A percentile compares a stretch with the other conserved stretches of the same genome.
These are phyloP conservation scores for Strobilomyces confusus DNA, from an alignment of 768 basidiomycete species.

Conservation along the genomic window DNA sequence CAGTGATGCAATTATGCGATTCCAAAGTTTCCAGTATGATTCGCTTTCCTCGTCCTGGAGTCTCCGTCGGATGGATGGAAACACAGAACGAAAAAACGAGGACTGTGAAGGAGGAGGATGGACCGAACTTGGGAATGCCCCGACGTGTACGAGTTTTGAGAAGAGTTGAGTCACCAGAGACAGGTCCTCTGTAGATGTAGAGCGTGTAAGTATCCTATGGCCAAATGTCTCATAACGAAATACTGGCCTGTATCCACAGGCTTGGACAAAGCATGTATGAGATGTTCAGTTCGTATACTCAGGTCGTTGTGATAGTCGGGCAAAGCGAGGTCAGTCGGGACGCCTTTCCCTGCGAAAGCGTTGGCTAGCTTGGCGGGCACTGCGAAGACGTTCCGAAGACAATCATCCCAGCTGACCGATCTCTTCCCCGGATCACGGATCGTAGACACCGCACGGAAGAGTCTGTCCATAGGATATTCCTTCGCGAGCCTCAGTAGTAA, in stretches of 20 bases:
- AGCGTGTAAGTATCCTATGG: conserved; percentile 20
- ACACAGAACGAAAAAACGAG: conserved; percentile 60
- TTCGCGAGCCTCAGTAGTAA: conserved; percentile 52
- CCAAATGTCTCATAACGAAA: conserved; percentile 1
- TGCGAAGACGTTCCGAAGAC: conserved; percentile 56
- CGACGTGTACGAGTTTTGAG: conserved; percentile 62
- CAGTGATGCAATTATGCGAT: conserved; percentile 40
- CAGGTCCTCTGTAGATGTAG: conserved; percentile 34
- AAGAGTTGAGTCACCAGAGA: conserved; percentile 47
- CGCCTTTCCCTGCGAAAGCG: conserved; percentile 42
- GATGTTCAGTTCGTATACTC: conserved; percentile 47
- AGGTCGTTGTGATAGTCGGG: conserved; percentile 53
- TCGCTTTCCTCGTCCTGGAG: conserved; percentile 23
- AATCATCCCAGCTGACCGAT: conserved; percentile 68
- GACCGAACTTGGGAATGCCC: conserved; percentile 54
- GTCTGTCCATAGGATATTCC: conserved; percentile 65
- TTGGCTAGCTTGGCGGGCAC: conserved; percentile 83
- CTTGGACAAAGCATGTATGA: conserved; percentile 44
- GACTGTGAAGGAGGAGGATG: conserved; percentile 56
- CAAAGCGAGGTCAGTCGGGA: conserved; percentile 52
- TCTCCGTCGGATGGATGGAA: conserved; percentile 46
- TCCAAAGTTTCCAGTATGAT: conserved; percentile 51
- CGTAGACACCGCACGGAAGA: conserved; percentile 52
- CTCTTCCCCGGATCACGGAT: conserved; percentile 22
- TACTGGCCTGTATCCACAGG: conserved; percentile 40